Evolutionary conservation across 1,139 yeast species (phyloP).

Genomic region (Trichomonascaceae sp.): DNA sequence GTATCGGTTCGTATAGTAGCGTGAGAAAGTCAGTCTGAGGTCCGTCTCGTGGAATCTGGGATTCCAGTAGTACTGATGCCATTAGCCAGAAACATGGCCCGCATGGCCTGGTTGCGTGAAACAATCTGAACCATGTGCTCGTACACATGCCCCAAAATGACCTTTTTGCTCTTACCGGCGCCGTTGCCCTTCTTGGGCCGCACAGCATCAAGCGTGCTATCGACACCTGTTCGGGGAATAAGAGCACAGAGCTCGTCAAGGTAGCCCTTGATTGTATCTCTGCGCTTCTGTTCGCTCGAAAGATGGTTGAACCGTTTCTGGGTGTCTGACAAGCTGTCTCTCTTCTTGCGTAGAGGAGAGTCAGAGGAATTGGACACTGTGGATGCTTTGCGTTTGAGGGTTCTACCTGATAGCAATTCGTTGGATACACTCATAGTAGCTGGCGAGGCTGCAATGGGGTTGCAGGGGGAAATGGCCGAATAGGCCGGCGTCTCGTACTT

Average conservation of each 20-base stretch:
- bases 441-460: too few relatives aligned
- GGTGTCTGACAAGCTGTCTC: slow-evolving; percentile 44
- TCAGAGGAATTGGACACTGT: too few relatives aligned
- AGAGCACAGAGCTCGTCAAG: slow-evolving; percentile 27
- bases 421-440: too few relatives aligned
- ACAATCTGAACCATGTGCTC: slow-evolving; percentile 19
- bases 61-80: slow-evolving; percentile 1
- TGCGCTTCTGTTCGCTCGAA: slow-evolving; percentile 60
- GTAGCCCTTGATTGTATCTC: slow-evolving; percentile 48
- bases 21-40: too few relatives aligned
- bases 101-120: slow-evolving; percentile 16
- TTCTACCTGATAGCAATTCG: too few relatives aligned
- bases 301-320: slow-evolving; percentile 66
- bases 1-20: too few relatives aligned
- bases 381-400: too few relatives aligned
- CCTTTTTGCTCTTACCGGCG: slow-evolving; percentile 29
- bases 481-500: too few relatives aligned
- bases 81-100: slow-evolving; percentile 7
- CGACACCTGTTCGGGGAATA: slow-evolving; percentile 22
- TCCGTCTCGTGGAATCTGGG: too few relatives aligned
- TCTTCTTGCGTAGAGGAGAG: too few relatives aligned
- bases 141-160: slow-evolving; percentile 23
- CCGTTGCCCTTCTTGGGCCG: slow-evolving; percentile 28
- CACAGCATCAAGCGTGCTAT: slow-evolving; percentile 14
- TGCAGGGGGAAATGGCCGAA: too few relatives aligned